Evolutionary conservation across 805 yeast species (phyloP), one percentile per base, ranked within the genome.

Genomic region (Maudiozyma saulgeensis): DNA sequence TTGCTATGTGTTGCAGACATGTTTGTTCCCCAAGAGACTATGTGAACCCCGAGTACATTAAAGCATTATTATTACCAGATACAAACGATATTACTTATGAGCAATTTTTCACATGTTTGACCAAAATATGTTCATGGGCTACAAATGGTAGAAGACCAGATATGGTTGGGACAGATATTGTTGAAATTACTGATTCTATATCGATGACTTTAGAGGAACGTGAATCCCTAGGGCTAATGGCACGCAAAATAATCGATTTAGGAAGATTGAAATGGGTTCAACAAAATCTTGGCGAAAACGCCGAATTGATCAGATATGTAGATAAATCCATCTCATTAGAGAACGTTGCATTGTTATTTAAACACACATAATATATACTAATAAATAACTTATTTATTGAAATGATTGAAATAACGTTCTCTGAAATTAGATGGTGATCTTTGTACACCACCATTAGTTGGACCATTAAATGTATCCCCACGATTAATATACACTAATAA

Each of bases 1-100:
- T 89, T 32, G 97, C 97, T 25, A 83, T 90, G 87, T 89, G 97
- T 62, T 89, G 97, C 64, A 75, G 97, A 49, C 97, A 89, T 60
- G 81, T 82, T 19, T 90, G 97, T 58, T 67, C 75, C 40, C 81
- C 79, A n/a, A 72, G 76, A 49, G 63, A 63, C 45, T 67, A 67
- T 48, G 56, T 62, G 43, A 66, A 67, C 44, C 57, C 54, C 18
- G 48, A 38, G 5, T 65, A 46, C 44, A 53, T 66, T 16, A 47
- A 55, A 31, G 9, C 23, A 0, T 69, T 84, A 15, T 69, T 84
- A 15, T 63, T 85, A 15, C 63, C 69, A 45, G 55, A 56, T 23
- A 78, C 32, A 12, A 41, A 39, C 32, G 50, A 47, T 31, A 41
- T 69, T 9, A 19, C 51, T 1, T 54, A 61, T 35, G 41, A 50